Evolutionary conservation across 208 protist species (phyloP).

Genomic region (Acanthamoeba lenticulata): DNA sequence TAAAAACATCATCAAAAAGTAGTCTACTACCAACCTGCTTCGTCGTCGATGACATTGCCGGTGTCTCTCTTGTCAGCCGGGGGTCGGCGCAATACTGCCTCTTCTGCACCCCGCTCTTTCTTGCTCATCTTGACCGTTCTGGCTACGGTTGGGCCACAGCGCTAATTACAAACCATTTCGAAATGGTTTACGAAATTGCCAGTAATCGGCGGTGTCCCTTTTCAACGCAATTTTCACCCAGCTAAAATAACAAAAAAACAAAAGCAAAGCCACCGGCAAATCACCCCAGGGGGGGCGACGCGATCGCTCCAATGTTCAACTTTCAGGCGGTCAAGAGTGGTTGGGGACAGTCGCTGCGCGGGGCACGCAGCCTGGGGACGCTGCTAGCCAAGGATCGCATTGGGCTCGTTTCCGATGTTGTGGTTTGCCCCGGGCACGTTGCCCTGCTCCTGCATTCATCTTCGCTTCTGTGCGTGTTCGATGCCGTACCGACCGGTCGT

Average conservation of each 20-base stretch:
- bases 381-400: slow-evolving; percentile 11
- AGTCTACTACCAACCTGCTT: too few relatives aligned
- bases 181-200: too few relatives aligned
- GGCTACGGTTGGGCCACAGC: too few relatives aligned
- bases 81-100: not conserved
- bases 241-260: not conserved
- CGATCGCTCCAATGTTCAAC: not conserved
- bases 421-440: slow-evolving; percentile 12
- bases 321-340: slow-evolving; percentile 25
- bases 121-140: not conserved
- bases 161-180: too few relatives aligned
- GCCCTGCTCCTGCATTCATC: slow-evolving; percentile 23
- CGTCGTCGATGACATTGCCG: not conserved
- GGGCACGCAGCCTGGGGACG: not conserved
- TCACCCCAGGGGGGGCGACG: too few relatives aligned
- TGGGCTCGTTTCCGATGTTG: not conserved
- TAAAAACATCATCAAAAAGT: too few relatives aligned
- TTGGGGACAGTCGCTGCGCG: not conserved
- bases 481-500: not conserved
- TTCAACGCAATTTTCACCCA: too few relatives aligned
- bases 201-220: too few relatives aligned
- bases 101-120: not conserved
- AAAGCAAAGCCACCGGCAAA: too few relatives aligned
- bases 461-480: slow-evolving; percentile 44
- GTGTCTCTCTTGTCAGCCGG: not conserved